Evolutionary conservation across 139 green algal species (phyloP), one percentile per base, ranked within the genome.

Genomic region (Coelastrella sp.): DNA sequence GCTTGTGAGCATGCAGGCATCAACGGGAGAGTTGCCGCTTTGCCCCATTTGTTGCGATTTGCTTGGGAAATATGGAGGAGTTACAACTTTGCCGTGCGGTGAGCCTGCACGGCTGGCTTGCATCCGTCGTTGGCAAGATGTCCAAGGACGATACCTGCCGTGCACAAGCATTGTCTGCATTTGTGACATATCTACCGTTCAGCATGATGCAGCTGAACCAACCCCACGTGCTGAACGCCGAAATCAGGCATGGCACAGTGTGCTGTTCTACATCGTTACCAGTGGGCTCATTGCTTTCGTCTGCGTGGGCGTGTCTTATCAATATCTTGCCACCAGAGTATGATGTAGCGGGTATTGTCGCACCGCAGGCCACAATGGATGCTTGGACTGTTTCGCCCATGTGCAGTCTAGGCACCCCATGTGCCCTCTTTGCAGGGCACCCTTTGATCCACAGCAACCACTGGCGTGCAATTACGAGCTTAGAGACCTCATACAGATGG

Each of bases 351-450:
- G 27, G 9, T 53, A 35, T 25, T 21, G 48, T 21, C 79, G 7
- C 4, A 23, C 45, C 75, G 72, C 86, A 95, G 92, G 93, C 1
- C 93, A 96, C 85, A 96, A 96, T 66, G 88, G 87, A 0, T 96
- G 93, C 85, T 43, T 92, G n/a, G 83, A 93, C 13, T 96, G 93
- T 85, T 87, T 94, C 64, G 43, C 78, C 1, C 76, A 84, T 68
- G 69, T 95, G 40, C 91, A 93, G 60, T 67, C 69, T 32, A 68
- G 74, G 27, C 90, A 92, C 19, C 63, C 91, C 2, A 73, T 91
- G 40, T 96, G 93, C 76, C 93, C 93, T 4, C 88, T 96, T 4
- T 96, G 93, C 88, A 87, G 92, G 0, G 79, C 85, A 4, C 53
- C 69, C 9, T 95, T 96, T 80, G 75, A 72, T 40, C 60, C 76